Conservation (phyloP, 139 green algal genomes). For the Bryopsis sp. region DNA sequence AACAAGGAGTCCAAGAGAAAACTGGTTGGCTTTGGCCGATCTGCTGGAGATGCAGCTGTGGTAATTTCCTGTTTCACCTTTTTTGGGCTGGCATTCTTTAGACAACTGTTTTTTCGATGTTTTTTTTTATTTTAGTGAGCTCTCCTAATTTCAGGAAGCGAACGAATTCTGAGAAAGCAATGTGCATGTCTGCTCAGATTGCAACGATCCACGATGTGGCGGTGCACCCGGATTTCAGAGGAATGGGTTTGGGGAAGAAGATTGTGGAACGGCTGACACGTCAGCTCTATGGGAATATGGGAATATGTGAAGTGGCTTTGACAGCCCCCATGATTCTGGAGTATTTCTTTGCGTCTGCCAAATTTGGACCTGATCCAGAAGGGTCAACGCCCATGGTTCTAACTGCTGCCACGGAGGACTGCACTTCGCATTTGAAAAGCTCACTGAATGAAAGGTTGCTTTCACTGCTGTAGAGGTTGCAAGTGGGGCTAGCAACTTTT, state of each 20-base stretch:
- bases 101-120: not conserved
- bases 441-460: no score
- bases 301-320: no score
- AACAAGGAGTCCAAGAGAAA: not conserved
- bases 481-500: no score
- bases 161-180: not conserved
- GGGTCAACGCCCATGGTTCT: no score
- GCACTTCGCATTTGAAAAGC: no score
- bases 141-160: not conserved
- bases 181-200: not conserved
- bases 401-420: no score
- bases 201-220: not conserved
- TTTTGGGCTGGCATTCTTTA: not conserved
- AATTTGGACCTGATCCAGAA: no score
- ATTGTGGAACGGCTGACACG: not conserved
- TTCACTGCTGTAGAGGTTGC: no score
- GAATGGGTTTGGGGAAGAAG: not conserved
- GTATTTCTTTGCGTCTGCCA: no score
- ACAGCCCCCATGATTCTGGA: no score
- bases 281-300: no score
- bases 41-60: not conserved
- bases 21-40: conserved; percentile 3
- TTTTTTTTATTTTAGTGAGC: not conserved
- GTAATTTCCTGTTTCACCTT: not conserved
- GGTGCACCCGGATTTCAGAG: conserved; percentile 1